Conservation (phyloP, 305 asterid species). For the Plantago rigida region DNA sequence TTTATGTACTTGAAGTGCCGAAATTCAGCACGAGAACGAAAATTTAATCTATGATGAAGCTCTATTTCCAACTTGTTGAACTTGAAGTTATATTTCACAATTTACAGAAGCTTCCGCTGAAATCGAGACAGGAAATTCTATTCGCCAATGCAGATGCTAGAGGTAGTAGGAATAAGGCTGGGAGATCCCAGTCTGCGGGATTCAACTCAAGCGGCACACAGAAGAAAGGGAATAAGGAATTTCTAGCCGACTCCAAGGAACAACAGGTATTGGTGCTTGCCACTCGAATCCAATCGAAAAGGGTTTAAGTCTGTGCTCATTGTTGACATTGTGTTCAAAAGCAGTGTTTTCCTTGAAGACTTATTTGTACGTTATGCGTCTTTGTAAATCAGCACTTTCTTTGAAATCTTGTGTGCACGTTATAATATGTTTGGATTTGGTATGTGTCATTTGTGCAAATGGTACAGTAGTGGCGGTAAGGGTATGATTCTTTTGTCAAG, state of each 20-base stretch:
- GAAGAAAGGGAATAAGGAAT: constrained; percentile 54
- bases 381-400: no score
- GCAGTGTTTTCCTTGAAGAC: background rate
- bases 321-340: background rate
- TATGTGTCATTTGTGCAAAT: background rate
- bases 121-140: constrained; percentile 37
- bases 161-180: constrained; percentile 34
- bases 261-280: constrained; percentile 40
- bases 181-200: constrained; percentile 39
- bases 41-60: background rate
- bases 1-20: no score
- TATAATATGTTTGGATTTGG: background rate
- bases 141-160: constrained; percentile 40
- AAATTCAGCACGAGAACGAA: no score
- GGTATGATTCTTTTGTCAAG: background rate
- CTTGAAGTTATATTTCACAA: constrained; percentile 37
- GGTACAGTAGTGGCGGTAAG: background rate
- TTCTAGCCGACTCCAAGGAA: constrained; percentile 41
- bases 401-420: background rate
- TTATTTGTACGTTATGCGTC: no score
- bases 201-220: constrained; percentile 40
- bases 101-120: constrained; percentile 36
- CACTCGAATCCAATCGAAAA: background rate
- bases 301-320: background rate
- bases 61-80: background rate